Conservation (phyloP, 2,329 filamentous ascomycete genomes). For the Alternaria alternata region DNA sequence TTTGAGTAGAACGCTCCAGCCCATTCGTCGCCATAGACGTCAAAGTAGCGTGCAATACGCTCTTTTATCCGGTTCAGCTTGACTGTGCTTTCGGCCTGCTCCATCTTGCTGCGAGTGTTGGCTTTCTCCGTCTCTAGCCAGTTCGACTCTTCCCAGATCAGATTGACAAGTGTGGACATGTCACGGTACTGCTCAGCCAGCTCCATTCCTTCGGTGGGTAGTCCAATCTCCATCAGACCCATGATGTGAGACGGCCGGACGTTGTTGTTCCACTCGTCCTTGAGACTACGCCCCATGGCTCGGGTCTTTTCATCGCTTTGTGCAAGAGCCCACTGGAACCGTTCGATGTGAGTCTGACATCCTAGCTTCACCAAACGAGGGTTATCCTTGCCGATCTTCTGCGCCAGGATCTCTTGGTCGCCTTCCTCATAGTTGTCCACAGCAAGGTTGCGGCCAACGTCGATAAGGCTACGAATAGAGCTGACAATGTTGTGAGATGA, state of each 20-base stretch:
- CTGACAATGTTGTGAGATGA: conserved; percentile 64
- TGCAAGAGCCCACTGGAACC: conserved; percentile 65
- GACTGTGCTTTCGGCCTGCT: conserved; percentile 44
- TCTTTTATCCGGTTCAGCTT: conserved; percentile 56
- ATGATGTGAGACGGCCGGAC: conserved; percentile 54
- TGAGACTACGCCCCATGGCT: conserved; percentile 59
- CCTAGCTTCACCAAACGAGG: conserved; percentile 64
- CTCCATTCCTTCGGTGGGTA: conserved; percentile 65
- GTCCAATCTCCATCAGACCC: conserved; percentile 58
- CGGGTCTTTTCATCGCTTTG: conserved; percentile 60
- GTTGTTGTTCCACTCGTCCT: conserved; percentile 50
- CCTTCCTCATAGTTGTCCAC: conserved; percentile 51
- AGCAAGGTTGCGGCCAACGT: conserved; percentile 53
- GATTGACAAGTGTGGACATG: conserved; percentile 67
- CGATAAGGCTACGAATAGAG: conserved; percentile 49
- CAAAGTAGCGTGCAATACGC: conserved; percentile 63
- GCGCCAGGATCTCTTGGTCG: conserved; percentile 44
- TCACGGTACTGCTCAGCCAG: conserved; percentile 70
- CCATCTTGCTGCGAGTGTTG: conserved; percentile 44
- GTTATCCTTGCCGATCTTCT: conserved; percentile 57
- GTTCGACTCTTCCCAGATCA: conserved; percentile 56
- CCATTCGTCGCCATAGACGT: conserved; percentile 71
- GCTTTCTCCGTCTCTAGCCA: conserved; percentile 48
- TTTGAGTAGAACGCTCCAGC: conserved; percentile 82
- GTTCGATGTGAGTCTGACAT: conserved; percentile 67